Evolutionary conservation across 148 eudicot species (phyloP).

Genomic region (Silene uniflora): DNA sequence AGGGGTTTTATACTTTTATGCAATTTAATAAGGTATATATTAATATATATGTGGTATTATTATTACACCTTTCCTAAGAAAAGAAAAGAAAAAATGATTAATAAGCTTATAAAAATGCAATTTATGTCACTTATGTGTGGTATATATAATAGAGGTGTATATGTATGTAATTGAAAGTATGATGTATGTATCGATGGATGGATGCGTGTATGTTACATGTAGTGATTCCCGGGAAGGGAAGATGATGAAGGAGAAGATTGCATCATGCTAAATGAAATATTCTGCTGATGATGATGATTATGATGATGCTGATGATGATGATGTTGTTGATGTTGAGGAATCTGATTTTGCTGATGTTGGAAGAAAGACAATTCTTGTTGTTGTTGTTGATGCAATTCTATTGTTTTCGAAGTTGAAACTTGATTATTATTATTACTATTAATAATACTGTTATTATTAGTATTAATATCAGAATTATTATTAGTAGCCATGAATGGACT

Average conservation of each 20-base stretch:
- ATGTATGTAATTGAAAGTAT: not conserved
- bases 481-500: slow-evolving; percentile 21
- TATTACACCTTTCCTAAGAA: slow-evolving; percentile 2
- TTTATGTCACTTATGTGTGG: too few relatives aligned
- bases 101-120: not conserved
- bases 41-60: too few relatives aligned
- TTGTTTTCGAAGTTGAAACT: not conserved
- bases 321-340: slow-evolving; percentile 17
- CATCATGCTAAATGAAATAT: slow-evolving; percentile 36
- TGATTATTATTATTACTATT: slow-evolving; percentile 1
- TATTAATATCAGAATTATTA: not conserved
- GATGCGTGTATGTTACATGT: slow-evolving; percentile 19
- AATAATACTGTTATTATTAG: not conserved
- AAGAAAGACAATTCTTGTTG: slow-evolving; percentile 22
- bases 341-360: slow-evolving; percentile 21
- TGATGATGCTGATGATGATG: slow-evolving; percentile 20
- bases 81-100: not conserved
- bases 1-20: too few relatives aligned
- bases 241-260: slow-evolving; percentile 38
- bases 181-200: not conserved
- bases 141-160: not conserved
- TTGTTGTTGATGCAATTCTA: slow-evolving; percentile 20
- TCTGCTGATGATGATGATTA: slow-evolving; percentile 23
- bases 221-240: slow-evolving; percentile 24
- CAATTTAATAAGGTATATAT: too few relatives aligned